Base-by-base conservation (phyloP, 2,329 filamentous ascomycete genomes). In the Aspergillus carbonarius region DNA sequence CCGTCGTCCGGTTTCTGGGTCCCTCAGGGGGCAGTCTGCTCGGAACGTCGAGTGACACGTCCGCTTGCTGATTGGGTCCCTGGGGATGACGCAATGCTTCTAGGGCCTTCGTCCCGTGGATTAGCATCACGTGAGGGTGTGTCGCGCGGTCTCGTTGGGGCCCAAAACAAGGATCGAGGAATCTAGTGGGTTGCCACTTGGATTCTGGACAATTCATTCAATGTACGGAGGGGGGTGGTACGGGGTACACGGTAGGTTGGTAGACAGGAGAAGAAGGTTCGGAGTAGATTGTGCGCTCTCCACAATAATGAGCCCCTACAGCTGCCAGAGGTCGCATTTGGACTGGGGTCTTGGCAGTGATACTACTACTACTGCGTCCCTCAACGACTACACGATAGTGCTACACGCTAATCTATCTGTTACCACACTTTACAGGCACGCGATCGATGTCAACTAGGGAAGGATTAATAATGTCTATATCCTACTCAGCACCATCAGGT, bases 41-140 rank as follows among this genome's bases (percentile, higher is more conserved):
- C 44, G 40, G 57, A 49, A 55, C 51, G 51, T 62, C 57, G 42
- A 60, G 44, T 58, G 57, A 59, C 53, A 50, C 39, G 17, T 40
- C 40, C 10, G 23, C 23, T 18, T 46, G 27, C 39, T 66, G 55
- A 66, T 66, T 66, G 64, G 62, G 25, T 23, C 32, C 18, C 23
- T 12, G 25, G 5, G 42, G 60, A 65, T 66, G 64, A 66, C 62
- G 64, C 63, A 66, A 66, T 63, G 44, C 40, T 44, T 40, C 55
- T n/a, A 42, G 44, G 25, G 39, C 42, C 6, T 23, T 34, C 46
- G 58, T 55, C 48, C 58, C 59, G 57, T 59, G 60, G 58, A 25
- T 52, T 17, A 12, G 0, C 7, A 42, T 64, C 64, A 66, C 64
- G 64, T 66, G 64, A 59, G 15, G 0, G 9, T 3, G n/a, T 25